phyloP scores from a whole-genome alignment of 805 yeast species.

The Yamadazyma ubonensis region DNA sequence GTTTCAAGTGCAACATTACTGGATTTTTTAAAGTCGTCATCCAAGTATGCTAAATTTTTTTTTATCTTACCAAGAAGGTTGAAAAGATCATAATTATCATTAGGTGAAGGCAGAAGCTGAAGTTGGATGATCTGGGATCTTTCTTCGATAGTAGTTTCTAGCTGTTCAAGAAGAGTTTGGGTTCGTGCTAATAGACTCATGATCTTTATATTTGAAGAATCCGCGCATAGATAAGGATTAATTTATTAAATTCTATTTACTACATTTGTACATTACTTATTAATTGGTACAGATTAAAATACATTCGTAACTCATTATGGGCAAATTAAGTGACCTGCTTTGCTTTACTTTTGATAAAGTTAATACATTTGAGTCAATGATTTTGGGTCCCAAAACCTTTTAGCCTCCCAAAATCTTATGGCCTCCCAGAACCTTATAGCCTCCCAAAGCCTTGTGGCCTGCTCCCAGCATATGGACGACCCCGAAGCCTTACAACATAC shows the following conservation, averaged over 20 bases:
- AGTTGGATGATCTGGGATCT: constrained; percentile 18
- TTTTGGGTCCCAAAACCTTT: too few relatives aligned
- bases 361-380: too few relatives aligned
- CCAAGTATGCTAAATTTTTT: constrained; percentile 28
- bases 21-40: constrained; percentile 24
- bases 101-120: constrained; percentile 35
- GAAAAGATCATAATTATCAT: constrained; percentile 39
- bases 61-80: constrained; percentile 25
- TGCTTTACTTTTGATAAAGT: too few relatives aligned
- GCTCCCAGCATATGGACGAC: constrained; percentile 1
- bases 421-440: too few relatives aligned
- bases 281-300: too few relatives aligned
- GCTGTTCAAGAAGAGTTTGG: constrained; percentile 23
- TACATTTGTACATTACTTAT: too few relatives aligned
- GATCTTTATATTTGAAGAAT: not conserved
- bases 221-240: not conserved
- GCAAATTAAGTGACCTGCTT: not conserved
- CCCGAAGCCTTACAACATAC: constrained; percentile 6
- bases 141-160: constrained; percentile 17
- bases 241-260: too few relatives aligned
- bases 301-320: not conserved
- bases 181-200: constrained; percentile 15
- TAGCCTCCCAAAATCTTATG: too few relatives aligned
- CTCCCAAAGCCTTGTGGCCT: too few relatives aligned
- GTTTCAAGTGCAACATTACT: constrained; percentile 11